Evolutionary conservation across 1,139 yeast species (phyloP).

Genomic region (Meyerozyma guilliermondii): DNA sequence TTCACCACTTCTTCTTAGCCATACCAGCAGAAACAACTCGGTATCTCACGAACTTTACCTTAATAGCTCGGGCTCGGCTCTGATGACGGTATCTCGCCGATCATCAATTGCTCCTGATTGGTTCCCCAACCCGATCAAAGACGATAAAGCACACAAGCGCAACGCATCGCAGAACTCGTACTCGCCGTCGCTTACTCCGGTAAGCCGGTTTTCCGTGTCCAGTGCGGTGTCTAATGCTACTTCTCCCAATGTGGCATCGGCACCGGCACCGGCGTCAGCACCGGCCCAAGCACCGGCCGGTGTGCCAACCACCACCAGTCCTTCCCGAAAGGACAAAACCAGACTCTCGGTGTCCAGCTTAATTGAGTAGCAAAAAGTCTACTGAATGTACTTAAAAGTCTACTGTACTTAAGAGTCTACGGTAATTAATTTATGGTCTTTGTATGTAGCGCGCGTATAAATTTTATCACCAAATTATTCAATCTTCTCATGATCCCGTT

Average conservation of each 20-base stretch:
- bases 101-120: slow-evolving; percentile 3
- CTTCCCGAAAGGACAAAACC: slow-evolving; percentile 1
- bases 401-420: too few species aligned
- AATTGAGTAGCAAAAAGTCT: not conserved
- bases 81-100: slow-evolving; percentile 2
- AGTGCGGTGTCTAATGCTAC: not conserved
- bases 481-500: not conserved
- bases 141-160: slow-evolving; percentile 1
- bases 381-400: too few species aligned
- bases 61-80: not conserved
- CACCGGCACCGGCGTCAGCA: not conserved
- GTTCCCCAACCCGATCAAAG: slow-evolving; percentile 4
- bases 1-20: not conserved
- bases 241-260: not conserved
- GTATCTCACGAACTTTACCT: not conserved
- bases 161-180: slow-evolving; percentile 1
- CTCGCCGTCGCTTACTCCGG: slow-evolving; percentile 1
- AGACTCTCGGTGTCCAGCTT: slow-evolving; percentile 1
- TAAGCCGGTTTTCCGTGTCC: not conserved
- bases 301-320: not conserved
- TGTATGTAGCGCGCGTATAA: not conserved
- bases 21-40: slow-evolving; percentile 1
- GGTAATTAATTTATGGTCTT: too few species aligned
- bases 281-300: too few species aligned
- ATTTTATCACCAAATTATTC: not conserved